phyloP scores from a whole-genome alignment of 352 stramenopile genomes.

The Phytopythium chamaehyphon region DNA sequence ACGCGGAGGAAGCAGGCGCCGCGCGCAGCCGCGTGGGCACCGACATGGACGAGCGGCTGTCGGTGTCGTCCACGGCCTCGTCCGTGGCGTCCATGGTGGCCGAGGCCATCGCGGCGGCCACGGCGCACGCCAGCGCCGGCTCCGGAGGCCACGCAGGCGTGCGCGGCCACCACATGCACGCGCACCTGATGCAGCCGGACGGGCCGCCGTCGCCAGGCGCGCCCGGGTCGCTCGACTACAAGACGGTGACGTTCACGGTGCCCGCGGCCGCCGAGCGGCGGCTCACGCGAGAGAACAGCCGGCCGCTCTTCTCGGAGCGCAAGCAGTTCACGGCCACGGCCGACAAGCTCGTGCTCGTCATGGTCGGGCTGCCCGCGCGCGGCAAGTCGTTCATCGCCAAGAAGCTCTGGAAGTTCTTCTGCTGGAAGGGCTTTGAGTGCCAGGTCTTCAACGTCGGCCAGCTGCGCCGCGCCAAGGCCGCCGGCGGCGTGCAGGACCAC shows the following conservation, averaged over 20 bases:
- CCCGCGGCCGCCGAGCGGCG: conserved; percentile 15
- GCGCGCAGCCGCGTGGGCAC: neutral
- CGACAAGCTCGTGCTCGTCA: conserved; percentile 95
- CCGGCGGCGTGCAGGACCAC: conserved; percentile 61
- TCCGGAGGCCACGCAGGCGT: neutral
- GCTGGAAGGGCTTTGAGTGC: conserved; percentile 74
- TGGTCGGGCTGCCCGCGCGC: conserved; percentile 92
- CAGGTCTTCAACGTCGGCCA: conserved; percentile 95
- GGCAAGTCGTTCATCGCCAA: conserved; percentile 97
- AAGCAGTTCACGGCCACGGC: conserved; percentile 76
- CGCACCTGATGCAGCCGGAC: neutral
- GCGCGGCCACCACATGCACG: neutral
- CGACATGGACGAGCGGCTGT: conserved; percentile 5
- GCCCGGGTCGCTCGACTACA: conserved; percentile 34
- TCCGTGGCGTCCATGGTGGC: conserved; percentile 6
- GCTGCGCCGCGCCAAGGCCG: conserved; percentile 83
- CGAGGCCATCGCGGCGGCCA: conserved; percentile 5
- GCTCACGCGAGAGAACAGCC: conserved; percentile 20
- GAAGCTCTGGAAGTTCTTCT: conserved; percentile 81
- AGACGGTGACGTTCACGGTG: conserved; percentile 36
- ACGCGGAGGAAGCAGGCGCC: neutral
- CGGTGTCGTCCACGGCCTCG: conserved; percentile 6
- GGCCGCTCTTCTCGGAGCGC: conserved; percentile 58
- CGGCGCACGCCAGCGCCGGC: neutral
- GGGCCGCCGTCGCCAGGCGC: conserved; percentile 21